Percentiles rank a stretch among this genome's conserved stretches.
Conservation (phyloP, 2,329 filamentous ascomycete genomes). For the Dothideomycetes sp. region DNA sequence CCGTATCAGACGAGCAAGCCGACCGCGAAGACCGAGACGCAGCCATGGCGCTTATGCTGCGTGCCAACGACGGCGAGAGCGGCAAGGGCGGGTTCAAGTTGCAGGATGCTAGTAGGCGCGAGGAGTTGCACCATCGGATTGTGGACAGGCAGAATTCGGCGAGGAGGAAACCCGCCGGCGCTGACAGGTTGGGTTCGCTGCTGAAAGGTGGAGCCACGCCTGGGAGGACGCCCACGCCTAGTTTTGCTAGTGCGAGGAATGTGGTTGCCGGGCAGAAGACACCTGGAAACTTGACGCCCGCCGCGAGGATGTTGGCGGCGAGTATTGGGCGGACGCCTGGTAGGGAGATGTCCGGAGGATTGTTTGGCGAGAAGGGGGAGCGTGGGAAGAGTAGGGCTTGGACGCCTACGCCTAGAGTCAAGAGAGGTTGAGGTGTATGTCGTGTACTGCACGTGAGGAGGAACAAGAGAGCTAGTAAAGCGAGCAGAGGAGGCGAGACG, state of each 20-base stretch:
- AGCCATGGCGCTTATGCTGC: conserved; percentile 25
- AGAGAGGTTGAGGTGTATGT: background rate
- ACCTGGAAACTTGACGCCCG: conserved; percentile 52
- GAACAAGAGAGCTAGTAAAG: no score
- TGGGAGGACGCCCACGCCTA: conserved; percentile 53
- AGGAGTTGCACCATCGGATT: conserved; percentile 74
- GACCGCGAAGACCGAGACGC: conserved; percentile 23
- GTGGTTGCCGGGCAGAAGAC: conserved; percentile 43
- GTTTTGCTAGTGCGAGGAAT: conserved; percentile 45
- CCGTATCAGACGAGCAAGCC: conserved; percentile 21
- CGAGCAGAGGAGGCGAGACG: no score
- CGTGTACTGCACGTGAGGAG: no score
- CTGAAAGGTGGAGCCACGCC: conserved; percentile 25
- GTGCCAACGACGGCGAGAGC: conserved; percentile 34
- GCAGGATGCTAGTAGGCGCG: conserved; percentile 60
- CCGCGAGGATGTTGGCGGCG: conserved; percentile 57
- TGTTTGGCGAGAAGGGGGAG: conserved; percentile 21
- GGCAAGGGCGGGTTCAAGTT: conserved; percentile 73
- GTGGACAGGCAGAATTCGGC: conserved; percentile 69
- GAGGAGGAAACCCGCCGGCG: conserved; percentile 54
- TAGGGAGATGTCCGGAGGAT: conserved; percentile 19
- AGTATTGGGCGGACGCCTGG: conserved; percentile 37
- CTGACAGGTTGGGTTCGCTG: conserved; percentile 23
- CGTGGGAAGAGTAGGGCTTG: conserved; percentile 19
- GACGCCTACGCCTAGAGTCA: conserved; percentile 11